Evolutionary conservation across 345 rosid genomes (phyloP).

Genomic region (Geranium brycei): DNA sequence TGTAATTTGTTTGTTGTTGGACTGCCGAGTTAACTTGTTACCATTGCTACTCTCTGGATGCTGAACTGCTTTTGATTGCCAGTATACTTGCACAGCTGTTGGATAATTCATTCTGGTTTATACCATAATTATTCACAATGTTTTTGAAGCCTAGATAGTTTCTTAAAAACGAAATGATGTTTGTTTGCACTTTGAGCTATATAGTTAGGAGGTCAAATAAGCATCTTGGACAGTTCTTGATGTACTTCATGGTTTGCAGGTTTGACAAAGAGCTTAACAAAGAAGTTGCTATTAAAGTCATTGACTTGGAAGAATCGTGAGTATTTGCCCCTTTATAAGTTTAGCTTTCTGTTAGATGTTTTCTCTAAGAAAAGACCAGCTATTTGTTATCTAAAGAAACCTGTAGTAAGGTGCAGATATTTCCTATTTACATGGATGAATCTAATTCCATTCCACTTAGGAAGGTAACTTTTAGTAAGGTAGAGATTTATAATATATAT

Average conservation of each 20-base stretch:
- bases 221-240: conserved; percentile 9
- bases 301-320: conserved; percentile 99
- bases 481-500: no score
- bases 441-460: no score
- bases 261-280: conserved; percentile 89
- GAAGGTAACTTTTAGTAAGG: no score
- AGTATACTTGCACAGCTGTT: not conserved
- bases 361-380: not conserved
- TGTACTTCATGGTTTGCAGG: conserved; percentile 38
- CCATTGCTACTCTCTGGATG: no score
- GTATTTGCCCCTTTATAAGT: conserved; percentile 12
- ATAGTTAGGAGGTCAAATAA: not conserved
- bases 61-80: not conserved
- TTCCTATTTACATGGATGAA: no score
- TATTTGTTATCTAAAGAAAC: no score
- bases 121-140: not conserved
- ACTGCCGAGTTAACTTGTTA: no score
- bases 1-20: not conserved
- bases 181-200: not conserved
- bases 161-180: not conserved
- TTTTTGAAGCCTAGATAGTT: not conserved
- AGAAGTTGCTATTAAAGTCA: conserved; percentile 97
- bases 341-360: not conserved
- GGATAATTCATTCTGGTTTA: not conserved
- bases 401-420: no score